Conservation (phyloP, 352 stramenopile species). For the Phytophthora colocasiae region DNA sequence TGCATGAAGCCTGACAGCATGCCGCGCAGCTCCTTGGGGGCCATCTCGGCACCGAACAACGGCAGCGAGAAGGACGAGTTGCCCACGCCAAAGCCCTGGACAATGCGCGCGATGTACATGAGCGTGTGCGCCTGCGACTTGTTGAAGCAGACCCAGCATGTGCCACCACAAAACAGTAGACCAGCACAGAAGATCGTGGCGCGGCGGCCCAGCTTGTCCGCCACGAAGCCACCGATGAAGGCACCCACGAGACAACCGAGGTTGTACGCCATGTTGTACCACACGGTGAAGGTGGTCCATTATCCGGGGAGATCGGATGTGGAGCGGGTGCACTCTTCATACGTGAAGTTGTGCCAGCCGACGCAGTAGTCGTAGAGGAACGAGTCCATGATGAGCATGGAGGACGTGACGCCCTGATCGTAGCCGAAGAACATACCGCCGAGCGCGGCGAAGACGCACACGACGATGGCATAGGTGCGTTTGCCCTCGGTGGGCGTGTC, state of each 20-base stretch:
- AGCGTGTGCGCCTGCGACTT: conserved; percentile 23
- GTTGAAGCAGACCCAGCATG: conserved; percentile 40
- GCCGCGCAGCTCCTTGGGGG: conserved; percentile 36
- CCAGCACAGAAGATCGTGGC: conserved; percentile 41
- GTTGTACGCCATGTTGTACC: too few species aligned
- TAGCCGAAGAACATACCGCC: conserved; percentile 43
- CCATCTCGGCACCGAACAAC: conserved; percentile 44
- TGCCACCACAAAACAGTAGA: conserved; percentile 48
- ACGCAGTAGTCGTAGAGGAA: too few species aligned
- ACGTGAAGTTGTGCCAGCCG: too few species aligned
- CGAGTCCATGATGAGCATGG: too few species aligned
- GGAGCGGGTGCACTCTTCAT: too few species aligned
- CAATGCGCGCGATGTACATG: conserved; percentile 36
- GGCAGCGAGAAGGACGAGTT: conserved; percentile 40
- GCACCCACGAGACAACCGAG: too few species aligned
- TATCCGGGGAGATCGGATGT: too few species aligned
- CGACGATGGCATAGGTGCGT: conserved; percentile 43
- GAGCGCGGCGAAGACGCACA: conserved; percentile 40
- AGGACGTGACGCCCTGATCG: conserved; percentile 44
- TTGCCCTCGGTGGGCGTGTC: conserved; percentile 40
- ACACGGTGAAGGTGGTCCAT: too few species aligned
- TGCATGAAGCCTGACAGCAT: too few species aligned
- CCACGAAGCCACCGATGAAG: too few species aligned
- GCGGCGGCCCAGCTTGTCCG: too few species aligned
- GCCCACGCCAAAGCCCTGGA: conserved; percentile 47